Conservation (phyloP, 805 yeast species). For the Metschnikowia continentalis region DNA sequence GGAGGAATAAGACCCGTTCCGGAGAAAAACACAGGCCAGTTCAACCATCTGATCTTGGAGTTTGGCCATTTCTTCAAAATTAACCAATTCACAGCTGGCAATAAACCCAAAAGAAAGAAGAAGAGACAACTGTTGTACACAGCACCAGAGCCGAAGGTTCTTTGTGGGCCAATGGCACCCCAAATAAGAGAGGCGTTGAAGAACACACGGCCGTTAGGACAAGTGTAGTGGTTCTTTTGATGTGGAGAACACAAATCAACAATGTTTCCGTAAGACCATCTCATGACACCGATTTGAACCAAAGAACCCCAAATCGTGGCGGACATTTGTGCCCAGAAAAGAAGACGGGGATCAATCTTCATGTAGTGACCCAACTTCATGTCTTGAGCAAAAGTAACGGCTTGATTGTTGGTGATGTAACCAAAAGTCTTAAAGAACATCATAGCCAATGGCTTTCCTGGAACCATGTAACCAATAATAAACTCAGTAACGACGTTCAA, state of each 20-base stretch:
- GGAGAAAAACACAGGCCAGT: conserved; percentile 41
- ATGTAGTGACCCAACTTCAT: conserved; percentile 44
- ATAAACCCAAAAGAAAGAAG: conserved; percentile 37
- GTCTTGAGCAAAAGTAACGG: conserved; percentile 46
- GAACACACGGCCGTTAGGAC: conserved; percentile 40
- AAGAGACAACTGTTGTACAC: conserved; percentile 21
- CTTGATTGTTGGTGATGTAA: conserved; percentile 46
- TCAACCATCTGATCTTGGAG: conserved; percentile 26
- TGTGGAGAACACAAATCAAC: conserved; percentile 30
- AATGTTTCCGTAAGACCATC: conserved; percentile 39
- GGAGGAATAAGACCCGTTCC: conserved; percentile 67
- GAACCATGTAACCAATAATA: conserved; percentile 41
- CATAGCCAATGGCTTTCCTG: conserved; percentile 47
- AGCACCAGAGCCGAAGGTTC: conserved; percentile 16
- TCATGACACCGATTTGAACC: conserved; percentile 37
- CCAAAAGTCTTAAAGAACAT: conserved; percentile 47
- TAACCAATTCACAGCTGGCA: conserved; percentile 37
- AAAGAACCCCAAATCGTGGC: conserved; percentile 42
- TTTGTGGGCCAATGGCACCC: conserved; percentile 38
- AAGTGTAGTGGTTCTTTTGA: conserved; percentile 31
- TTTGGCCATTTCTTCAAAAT: conserved; percentile 41
- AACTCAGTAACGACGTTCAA: conserved; percentile 42
- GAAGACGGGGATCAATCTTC: conserved; percentile 37
- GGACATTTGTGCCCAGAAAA: conserved; percentile 40
- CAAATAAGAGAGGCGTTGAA: conserved; percentile 43